Base-by-base conservation (phyloP, 768 basidiomycete species). In the Scleroderma bovista region DNA sequence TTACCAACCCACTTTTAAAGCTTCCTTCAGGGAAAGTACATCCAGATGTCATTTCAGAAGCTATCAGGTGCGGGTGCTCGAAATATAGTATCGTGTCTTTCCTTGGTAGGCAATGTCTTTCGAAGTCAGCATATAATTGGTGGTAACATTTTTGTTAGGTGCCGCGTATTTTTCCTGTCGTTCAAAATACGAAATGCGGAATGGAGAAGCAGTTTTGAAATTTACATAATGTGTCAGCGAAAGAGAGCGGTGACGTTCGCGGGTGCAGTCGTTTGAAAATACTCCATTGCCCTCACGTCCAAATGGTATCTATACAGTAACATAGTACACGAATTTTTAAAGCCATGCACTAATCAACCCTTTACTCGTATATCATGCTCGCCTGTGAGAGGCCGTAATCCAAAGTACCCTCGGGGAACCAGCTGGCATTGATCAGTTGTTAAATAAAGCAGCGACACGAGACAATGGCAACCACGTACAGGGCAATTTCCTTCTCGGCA, bases 401-500 rank as follows among this genome's bases (percentile, higher is more conserved):
- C 52, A 80, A 68, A 49, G 81, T 68, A 49, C 89, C 88, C 67
- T 93, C 90, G 31, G 90, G 86, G 89, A 93, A 94, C 92, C 92
- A 94, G 60, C 89, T 92, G 54, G 48, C 3, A 43, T 4, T 7
- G 23, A 32, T 31, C 46, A 5, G n/a, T 5, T 36, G 12, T 61
- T 39, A 67, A 50, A 6, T 31, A 44, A 15, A 4, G 20, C 1
- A 9, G 23, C n/a, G n/a, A 22, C 19, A 49, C 20, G 38, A 20
- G 42, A 31, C 46, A 11, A 36, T 40, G n/a, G 33, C 6, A 32
- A 9, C 31, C 19, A 75, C 88, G 61, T 58, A 95, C 88, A 99
- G 83, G 38, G 73, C 74, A 61, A 99, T 97, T 75, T 99, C 95
- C 76, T 94, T 93, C 71, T 97, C 82, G 32, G 90, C 90, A 59